Base-by-base conservation (phyloP, 2,329 filamentous ascomycete genomes). In the Fonsecaea multimorphosa region DNA sequence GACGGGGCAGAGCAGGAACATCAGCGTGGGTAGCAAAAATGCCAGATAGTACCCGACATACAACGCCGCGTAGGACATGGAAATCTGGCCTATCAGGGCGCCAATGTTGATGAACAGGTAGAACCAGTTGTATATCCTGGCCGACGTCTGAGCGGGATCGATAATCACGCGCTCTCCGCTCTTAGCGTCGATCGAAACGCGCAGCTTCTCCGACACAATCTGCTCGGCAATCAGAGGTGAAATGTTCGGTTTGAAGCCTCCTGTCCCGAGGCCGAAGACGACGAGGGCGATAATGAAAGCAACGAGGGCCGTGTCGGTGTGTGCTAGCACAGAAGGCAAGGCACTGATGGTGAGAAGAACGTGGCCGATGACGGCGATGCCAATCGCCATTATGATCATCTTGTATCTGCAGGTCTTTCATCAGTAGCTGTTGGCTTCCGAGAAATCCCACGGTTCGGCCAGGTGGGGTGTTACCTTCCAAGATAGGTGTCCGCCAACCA, bases 201-300 rank as follows among this genome's bases (percentile, higher is more conserved):
- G 83, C 69, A 87, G 84, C 66, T 82, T 84, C 3, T 81, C 83
- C 64, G 87, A 84, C 36, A 81, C 82, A 75, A 89, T 89, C 76
- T 92, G 89, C 73, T 92, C 89, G 22, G 89, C 89, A 63, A 92
- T 85, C 24, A 91, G 79, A 0, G 89, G 88, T 0, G 88, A 87
- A 46, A 93, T 90, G 73, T 93, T 93, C 68, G 89, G 86, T 81
- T 93, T 93, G 85, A 93, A 92, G 72, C 91, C 89, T 68, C 91
- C 91, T 0, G 89, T 74, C 2, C 78, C 79, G 5, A 81, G 56
- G 3, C 74, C 78, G 29, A 81, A 75, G 9, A 80, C 65, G 2
- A 76, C 61, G 72, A 79, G 76, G 5, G 73, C 72, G 6, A 68
- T 44, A 7, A 72, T 65, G 12, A 79, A 68, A 1, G 75, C 73